Evolutionary conservation across 768 basidiomycete genomes (phyloP).

Genomic region (Cystobasidium onofrii): DNA sequence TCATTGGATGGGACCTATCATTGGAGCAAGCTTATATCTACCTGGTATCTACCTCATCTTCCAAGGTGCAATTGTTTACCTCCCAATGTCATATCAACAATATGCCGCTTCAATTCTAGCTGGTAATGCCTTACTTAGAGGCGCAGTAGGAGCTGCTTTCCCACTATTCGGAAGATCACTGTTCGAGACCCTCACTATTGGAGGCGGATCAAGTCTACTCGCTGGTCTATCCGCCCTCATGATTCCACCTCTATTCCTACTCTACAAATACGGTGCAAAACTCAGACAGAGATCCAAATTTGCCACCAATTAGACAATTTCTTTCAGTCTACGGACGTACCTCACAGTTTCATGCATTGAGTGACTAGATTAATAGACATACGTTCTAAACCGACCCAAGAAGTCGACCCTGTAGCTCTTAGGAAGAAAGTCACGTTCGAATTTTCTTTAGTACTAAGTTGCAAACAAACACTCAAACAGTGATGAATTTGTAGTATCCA

Average conservation of each 20-base stretch:
- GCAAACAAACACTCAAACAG: background rate
- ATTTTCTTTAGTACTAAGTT: too few species aligned
- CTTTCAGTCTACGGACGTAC: too few species aligned
- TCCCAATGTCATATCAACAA: slow-evolving; percentile 39
- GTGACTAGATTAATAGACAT: background rate
- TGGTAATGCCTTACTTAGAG: slow-evolving; percentile 44
- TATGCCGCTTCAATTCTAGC: slow-evolving; percentile 45
- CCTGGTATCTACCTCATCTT: slow-evolving; percentile 33
- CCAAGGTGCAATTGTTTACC: slow-evolving; percentile 33
- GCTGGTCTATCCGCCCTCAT: slow-evolving; percentile 44
- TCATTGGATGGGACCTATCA: slow-evolving; percentile 33
- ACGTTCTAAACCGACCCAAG: too few species aligned
- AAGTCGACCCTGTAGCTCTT: background rate
- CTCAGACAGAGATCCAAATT: slow-evolving; percentile 12
- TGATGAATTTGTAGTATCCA: too few species aligned
- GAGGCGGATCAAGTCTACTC: slow-evolving; percentile 43
- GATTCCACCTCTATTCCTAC: slow-evolving; percentile 42
- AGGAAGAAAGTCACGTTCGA: background rate
- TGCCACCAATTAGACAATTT: slow-evolving; percentile 14
- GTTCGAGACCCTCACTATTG: slow-evolving; percentile 44
- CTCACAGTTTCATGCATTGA: too few species aligned
- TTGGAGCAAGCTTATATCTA: slow-evolving; percentile 29
- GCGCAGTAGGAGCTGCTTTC: slow-evolving; percentile 35
- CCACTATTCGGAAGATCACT: slow-evolving; percentile 43
- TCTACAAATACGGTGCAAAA: slow-evolving; percentile 26